Evolutionary conservation across 768 basidiomycete species (phyloP), one percentile per base, ranked within the genome.

Genomic region (Sistotremastrum niveocremeum): DNA sequence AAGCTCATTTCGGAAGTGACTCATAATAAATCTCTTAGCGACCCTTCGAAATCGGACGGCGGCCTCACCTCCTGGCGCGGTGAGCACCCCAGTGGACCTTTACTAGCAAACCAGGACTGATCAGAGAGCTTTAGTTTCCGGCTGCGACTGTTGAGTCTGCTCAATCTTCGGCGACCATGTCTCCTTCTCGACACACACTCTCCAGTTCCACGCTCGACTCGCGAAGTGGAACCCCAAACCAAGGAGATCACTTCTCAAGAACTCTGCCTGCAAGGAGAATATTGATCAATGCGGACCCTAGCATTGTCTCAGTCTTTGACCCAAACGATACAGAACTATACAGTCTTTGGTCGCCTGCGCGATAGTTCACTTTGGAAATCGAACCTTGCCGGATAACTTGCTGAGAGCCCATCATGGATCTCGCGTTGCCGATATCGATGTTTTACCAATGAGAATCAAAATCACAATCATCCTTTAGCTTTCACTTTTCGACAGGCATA

Each of bases 301-400:
- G 79, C 5, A 65, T 85, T 37, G 57, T 77, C 46, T 83, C 82
- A 34, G 81, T 75, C 51, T 89, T 89, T 54, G 84, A 88, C 59
- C 71, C 76, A 9, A 66, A 71, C 28, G 86, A 89, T 62, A 77
- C 70, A 62, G 80, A 85, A 52, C 66, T 89, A 20, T 86, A 87
- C 54, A 74, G 78, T 39, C 67, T 87, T 7, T 88, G 86, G 85
- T 80, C 68, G 31, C 79, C 81, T 4, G 70, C 63, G 50, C 45
- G 49, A 39, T 62, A 48, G 50, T 5, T 20, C 20, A 20, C 20
- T 20, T 20, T 20, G 20, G 20, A 20, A 20, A 20, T 20, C 20
- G 20, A 20, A 20, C 20, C 20, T 20, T 20, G 20, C 20, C 20
- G 20, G 20, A 20, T 20, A 20, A 20, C 20, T 20, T 20, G 20